Evolutionary conservation across 2,329 filamentous ascomycete species (phyloP).

Genomic region (Fusarium xylarioides): DNA sequence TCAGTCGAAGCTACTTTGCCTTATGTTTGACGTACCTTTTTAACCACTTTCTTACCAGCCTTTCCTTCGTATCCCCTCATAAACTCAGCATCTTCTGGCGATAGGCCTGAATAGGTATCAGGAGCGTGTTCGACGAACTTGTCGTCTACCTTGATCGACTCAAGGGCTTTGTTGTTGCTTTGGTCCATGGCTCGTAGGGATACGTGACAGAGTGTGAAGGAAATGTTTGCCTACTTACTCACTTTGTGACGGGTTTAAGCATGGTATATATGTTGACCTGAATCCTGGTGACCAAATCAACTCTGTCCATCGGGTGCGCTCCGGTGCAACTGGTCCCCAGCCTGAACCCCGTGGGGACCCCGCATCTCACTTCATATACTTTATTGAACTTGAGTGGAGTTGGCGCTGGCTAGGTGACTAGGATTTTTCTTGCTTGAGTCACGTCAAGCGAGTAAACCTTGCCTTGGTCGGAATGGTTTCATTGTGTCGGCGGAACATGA

Average conservation of each 20-base stretch:
- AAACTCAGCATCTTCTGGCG: slow-evolving; percentile 21
- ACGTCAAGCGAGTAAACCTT: background rate
- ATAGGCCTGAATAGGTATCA: slow-evolving; percentile 38
- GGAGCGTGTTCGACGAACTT: slow-evolving; percentile 5
- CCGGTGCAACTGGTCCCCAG: background rate
- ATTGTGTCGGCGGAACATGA: background rate
- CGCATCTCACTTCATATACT: background rate
- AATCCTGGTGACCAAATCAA: accelerated
- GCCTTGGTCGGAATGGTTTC: background rate
- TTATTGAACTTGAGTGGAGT: background rate
- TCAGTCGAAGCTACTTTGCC: background rate
- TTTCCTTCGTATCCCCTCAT: slow-evolving; percentile 26
- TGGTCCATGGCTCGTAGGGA: background rate
- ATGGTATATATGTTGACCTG: background rate
- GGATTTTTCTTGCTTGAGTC: background rate
- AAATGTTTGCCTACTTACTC: background rate
- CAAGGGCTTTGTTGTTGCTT: background rate
- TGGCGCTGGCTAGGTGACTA: background rate
- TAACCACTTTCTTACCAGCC: slow-evolving; percentile 21
- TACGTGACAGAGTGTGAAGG: too few species aligned
- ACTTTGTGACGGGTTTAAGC: accelerated
- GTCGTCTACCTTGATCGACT: background rate
- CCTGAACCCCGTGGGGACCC: background rate
- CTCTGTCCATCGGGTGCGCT: background rate
- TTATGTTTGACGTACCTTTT: background rate